Evolutionary conservation across 1,284 basidiomycete species (phyloP).

Genomic region (Ustilago shanxiensis): DNA sequence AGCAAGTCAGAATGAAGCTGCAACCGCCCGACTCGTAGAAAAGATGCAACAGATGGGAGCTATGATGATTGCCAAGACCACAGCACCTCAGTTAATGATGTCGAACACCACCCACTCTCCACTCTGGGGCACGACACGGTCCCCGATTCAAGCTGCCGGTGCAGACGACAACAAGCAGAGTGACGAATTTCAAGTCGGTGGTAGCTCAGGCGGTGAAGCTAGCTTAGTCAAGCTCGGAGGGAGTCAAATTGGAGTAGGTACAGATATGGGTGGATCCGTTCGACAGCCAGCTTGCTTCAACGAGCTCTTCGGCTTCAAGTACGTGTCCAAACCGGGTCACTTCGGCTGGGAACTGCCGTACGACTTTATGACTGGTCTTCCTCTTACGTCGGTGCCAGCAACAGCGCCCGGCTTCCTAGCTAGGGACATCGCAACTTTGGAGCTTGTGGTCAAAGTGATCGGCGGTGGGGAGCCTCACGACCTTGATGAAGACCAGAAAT

Average conservation of each 20-base stretch:
- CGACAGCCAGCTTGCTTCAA: slow-evolving; percentile 53
- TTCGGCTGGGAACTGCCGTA: slow-evolving; percentile 28
- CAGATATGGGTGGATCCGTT: slow-evolving; percentile 59
- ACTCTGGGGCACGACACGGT: slow-evolving; percentile 34
- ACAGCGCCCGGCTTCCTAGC: slow-evolving; percentile 37
- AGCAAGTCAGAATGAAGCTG: slow-evolving; percentile 4
- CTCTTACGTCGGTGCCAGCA: slow-evolving; percentile 36
- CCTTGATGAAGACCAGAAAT: background rate
- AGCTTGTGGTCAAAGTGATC: background rate
- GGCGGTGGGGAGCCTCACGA: slow-evolving; percentile 4
- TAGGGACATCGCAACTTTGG: slow-evolving; percentile 11
- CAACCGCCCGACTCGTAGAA: slow-evolving; percentile 14
- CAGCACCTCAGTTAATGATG: slow-evolving; percentile 54
- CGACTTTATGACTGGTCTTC: slow-evolving; percentile 46
- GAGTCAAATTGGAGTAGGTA: slow-evolving; percentile 48
- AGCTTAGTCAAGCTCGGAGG: slow-evolving; percentile 45
- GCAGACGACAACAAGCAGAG: background rate
- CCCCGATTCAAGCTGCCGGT: background rate
- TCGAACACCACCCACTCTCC: slow-evolving; percentile 44
- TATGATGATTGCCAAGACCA: slow-evolving; percentile 57
- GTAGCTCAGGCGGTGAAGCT: slow-evolving; percentile 56
- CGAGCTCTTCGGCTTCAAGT: slow-evolving; percentile 40
- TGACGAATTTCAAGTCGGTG: slow-evolving; percentile 54
- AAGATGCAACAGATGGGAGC: slow-evolving; percentile 25
- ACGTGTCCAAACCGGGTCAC: background rate